Evolutionary conservation across 2,329 filamentous ascomycete genomes (phyloP), one percentile per base, ranked within the genome.

Genomic region (Arthroderma sp.): DNA sequence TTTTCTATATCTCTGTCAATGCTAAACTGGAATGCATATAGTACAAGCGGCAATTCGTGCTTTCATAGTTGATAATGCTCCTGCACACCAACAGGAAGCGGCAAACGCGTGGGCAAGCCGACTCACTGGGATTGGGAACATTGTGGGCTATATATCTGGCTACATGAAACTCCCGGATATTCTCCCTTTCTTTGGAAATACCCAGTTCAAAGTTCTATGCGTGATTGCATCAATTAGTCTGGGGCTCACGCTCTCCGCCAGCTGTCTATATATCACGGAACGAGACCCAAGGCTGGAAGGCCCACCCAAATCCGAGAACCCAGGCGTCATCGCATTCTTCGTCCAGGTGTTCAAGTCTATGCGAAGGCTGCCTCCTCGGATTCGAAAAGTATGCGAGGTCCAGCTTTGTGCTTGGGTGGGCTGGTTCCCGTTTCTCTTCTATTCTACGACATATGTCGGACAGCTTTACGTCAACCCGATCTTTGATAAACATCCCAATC

Each of bases 71-170:
- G 91, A 97, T 68, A 91, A 90, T 66, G 87, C 88, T 0, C 93
- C 93, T 0, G 82, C 88, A 1, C 91, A 96, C 66, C 91, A 97
- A 70, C 91, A 97, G 74, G 91, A 95, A 71, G 79, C 85, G 38
- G 91, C 91, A 56, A 97, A 97, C 73, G 86, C 91, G 41, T 96
- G 94, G 91, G 89, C 91, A 19, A 91, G 88, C 66, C 83, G 91
- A 55, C 81, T 91, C 58, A 86, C 85, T 9, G 91, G 91, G 23
- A 75, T 95, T 49, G 93, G 91, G 33, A 96, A 95, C 68, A 95
- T 97, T 56, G 71, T 91, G 33, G 91, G 91, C 38, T 97, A 93
- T 68, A 77, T 95, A 21, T 89, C 88, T 56, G 91, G 91, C 38
- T 95, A 91, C 65, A 76, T 88, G 61, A 79, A 96, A 64, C 78